phyloP scores from a whole-genome alignment of 805 yeast species.

The Tetrapisispora pingtungensis region DNA sequence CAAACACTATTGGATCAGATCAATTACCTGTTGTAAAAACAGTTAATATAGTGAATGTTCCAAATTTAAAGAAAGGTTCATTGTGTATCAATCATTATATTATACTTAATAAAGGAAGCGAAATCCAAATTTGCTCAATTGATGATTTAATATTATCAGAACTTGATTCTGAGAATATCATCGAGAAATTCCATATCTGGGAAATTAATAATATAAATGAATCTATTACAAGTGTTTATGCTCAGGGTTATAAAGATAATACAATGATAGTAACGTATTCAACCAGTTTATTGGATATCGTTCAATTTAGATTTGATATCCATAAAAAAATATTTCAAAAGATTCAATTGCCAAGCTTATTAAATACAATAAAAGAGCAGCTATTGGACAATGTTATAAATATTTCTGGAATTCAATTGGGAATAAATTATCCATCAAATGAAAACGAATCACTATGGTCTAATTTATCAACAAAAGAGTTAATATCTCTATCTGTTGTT shows the following conservation, averaged over 20 bases:
- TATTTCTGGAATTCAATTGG: background rate
- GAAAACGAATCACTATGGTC: conserved; percentile 2
- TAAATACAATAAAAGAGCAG: background rate
- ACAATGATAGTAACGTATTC: conserved; percentile 8
- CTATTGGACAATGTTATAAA: conserved; percentile 5
- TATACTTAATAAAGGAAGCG: conserved; percentile 11
- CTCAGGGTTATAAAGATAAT: conserved; percentile 9
- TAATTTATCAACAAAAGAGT: background rate
- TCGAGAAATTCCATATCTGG: conserved; percentile 7
- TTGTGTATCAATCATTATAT: conserved; percentile 2
- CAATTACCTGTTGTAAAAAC: background rate
- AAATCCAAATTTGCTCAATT: conserved; percentile 10
- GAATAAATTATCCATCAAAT: background rate
- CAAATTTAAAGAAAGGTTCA: conserved; percentile 1
- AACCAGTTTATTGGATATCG: conserved; percentile 11
- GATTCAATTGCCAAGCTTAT: conserved; percentile 2
- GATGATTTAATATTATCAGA: conserved; percentile 4
- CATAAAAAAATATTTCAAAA: conserved; percentile 3
- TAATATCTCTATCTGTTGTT: conserved; percentile 5
- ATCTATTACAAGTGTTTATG: conserved; percentile 5
- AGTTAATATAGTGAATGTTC: conserved; percentile 4
- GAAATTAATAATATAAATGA: conserved; percentile 5
- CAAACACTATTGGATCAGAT: background rate
- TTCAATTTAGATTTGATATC: conserved; percentile 8
- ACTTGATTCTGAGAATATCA: background rate